Conservation (phyloP, 2,329 filamentous ascomycete species). For the Fusarium coicis region DNA sequence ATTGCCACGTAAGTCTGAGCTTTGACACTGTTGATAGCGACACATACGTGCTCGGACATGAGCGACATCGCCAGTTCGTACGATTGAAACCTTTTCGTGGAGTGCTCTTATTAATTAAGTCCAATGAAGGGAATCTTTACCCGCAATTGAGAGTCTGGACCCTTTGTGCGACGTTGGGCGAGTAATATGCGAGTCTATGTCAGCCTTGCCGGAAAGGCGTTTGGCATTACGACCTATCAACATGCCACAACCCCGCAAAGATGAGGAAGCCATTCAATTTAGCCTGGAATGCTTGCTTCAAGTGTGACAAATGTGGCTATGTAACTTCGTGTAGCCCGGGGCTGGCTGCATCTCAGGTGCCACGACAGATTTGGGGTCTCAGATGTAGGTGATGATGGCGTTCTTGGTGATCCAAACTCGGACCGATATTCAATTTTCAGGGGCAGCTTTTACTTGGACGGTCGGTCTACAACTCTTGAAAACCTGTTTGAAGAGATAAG, state of each 20-base stretch:
- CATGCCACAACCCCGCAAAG: neutral
- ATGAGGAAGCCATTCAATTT: neutral
- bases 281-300: neutral
- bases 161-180: neutral
- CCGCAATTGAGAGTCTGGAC: neutral
- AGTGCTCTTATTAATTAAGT: neutral
- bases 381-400: neutral
- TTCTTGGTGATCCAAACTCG: neutral
- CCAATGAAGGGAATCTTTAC: neutral
- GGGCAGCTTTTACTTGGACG: neutral
- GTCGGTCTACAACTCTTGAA: neutral
- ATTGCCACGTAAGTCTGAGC: neutral
- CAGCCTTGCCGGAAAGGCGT: neutral
- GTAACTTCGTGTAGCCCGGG: neutral
- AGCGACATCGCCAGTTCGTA: constrained; percentile 45
- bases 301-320: neutral
- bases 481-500: too few species aligned
- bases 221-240: neutral
- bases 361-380: neutral
- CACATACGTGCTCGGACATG: constrained; percentile 32
- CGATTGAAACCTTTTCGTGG: constrained; percentile 42
- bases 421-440: neutral
- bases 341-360: constrained; percentile 2
- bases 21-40: neutral
- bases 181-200: neutral